Base-by-base conservation (phyloP, 2,329 filamentous ascomycete genomes). In the Talaromyces sp. region DNA sequence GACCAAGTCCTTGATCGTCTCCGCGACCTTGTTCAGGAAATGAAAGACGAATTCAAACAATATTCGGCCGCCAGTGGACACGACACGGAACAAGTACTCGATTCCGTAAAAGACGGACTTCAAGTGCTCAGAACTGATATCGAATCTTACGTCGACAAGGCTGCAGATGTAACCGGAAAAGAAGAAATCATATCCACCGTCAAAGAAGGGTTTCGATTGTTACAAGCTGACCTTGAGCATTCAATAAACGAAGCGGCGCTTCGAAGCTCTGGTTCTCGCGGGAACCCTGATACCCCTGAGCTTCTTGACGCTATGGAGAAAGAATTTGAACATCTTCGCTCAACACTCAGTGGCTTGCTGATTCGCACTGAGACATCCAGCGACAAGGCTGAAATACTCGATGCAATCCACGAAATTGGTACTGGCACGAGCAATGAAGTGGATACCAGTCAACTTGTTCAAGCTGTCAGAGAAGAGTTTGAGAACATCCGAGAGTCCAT, bases 1-100 rank as follows among this genome's bases (percentile, higher is more conserved):
- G 85, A 87, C 58, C 82, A 87, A 67, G 84, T 89, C n/a, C 75
- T 89, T 62, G 72, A 84, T 59, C 85, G 85, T 50, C 81, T 89
- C 57, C 84, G 87, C 63, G 81, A 84, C 35, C 78, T 89, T 41
- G 78, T 89, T 27, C 82, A 87, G 43, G 83, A 83, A 47, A 87
- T 89, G 81, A 86, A 86, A 65, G 80, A 80, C 5, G 86, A 89
- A 70, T 87, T 90, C 75, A 93, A 93, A 75, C 87, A 94, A 71
- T 94, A 92, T 70, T 89, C 92, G 22, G 87, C 90, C 3, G 89
- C 90, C 67, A 91, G 88, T 70, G 91, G 90, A 47, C 86, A 88
- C 65, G 92, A 95, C 73, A 94, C 92, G 0, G 93, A 97, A 75
- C 92, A 97, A 75, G 88, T 96, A 13, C 82, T 97, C 4, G 91